These are phyloP conservation scores for Lasiosphaeriaceae sp. DNA, from an alignment of 495 filamentous ascomycete species.

Conservation along the genomic window DNA sequence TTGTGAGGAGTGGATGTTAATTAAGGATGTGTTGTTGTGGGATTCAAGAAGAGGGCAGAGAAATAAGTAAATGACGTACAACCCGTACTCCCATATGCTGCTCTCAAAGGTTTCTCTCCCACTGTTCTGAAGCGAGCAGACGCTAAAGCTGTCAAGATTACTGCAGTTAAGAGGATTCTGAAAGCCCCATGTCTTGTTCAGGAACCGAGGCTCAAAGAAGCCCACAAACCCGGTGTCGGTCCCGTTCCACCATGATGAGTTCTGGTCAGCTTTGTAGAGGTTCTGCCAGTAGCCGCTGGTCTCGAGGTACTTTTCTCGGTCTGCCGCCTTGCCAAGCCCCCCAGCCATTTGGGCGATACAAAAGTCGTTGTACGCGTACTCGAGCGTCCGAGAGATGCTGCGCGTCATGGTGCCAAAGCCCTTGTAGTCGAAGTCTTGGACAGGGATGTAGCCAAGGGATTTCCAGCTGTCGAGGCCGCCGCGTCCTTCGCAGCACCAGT, in stretches of 20 bases:
- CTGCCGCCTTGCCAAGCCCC: slow-evolving; percentile 46
- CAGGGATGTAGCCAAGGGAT: slow-evolving; percentile 62
- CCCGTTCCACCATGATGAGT: slow-evolving; percentile 53
- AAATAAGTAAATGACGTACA: slow-evolving; percentile 34
- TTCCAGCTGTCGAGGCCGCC: slow-evolving; percentile 70
- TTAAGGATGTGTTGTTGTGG: no score
- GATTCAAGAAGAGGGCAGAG: no score
- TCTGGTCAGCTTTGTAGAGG: slow-evolving; percentile 61
- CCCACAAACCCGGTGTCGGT: slow-evolving; percentile 60
- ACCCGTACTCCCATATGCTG: slow-evolving; percentile 68
- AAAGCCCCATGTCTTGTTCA: slow-evolving; percentile 64
- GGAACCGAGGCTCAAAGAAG: slow-evolving; percentile 64
- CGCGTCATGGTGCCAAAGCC: slow-evolving; percentile 68
- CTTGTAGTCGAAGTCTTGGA: slow-evolving; percentile 62
- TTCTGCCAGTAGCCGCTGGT: slow-evolving; percentile 66
- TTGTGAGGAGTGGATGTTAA: not conserved
- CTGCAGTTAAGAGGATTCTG: slow-evolving; percentile 69
- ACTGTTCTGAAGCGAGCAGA: slow-evolving; percentile 59
- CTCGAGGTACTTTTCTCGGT: slow-evolving; percentile 58
- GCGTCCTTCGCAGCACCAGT: slow-evolving; percentile 69
- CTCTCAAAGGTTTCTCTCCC: slow-evolving; percentile 68
- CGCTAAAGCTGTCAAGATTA: slow-evolving; percentile 43
- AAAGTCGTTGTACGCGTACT: slow-evolving; percentile 78
- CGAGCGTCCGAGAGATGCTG: slow-evolving; percentile 66
- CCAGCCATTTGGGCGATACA: slow-evolving; percentile 62